Evolutionary conservation across 129 eudicot genomes (phyloP).

Genomic region (Deinandra increscens): DNA sequence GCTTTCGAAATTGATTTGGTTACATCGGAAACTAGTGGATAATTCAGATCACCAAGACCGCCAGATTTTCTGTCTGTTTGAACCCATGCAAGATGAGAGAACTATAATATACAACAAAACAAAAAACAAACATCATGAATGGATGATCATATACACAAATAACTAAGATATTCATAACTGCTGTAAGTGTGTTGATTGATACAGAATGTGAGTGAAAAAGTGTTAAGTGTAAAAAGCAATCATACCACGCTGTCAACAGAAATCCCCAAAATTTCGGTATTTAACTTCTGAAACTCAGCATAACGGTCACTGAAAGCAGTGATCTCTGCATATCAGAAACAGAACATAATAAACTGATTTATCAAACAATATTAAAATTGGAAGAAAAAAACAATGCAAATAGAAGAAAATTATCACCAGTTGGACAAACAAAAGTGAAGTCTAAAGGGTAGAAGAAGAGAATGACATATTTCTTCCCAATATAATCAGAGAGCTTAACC

Average conservation of each 20-base stretch:
- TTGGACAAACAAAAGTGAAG: constrained; percentile 96
- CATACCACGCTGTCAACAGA: constrained; percentile 94
- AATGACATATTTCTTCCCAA: constrained; percentile 88
- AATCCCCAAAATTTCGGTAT: constrained; percentile 88
- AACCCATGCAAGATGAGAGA: constrained; percentile 99
- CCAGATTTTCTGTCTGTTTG: constrained; percentile 97
- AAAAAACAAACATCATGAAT: neutral
- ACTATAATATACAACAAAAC: constrained; percentile 35
- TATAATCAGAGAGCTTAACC: constrained; percentile 93
- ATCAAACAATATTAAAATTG: neutral
- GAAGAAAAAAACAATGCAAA: neutral
- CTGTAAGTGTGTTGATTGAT: too few relatives aligned
- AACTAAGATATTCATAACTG: neutral
- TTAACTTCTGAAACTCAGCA: constrained; percentile 79
- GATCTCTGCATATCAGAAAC: constrained; percentile 57
- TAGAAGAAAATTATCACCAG: constrained; percentile 48
- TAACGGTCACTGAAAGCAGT: constrained; percentile 98
- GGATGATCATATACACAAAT: neutral
- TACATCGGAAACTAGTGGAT: constrained; percentile 89
- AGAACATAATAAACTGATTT: constrained; percentile 4
- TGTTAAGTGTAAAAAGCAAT: neutral
- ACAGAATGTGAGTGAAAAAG: neutral
- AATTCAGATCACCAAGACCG: constrained; percentile 87
- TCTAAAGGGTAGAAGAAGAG: constrained; percentile 97
- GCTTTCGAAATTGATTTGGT: constrained; percentile 84